Evolutionary conservation across 495 filamentous ascomycete species (phyloP).

Genomic region (Penicillium herquei): DNA sequence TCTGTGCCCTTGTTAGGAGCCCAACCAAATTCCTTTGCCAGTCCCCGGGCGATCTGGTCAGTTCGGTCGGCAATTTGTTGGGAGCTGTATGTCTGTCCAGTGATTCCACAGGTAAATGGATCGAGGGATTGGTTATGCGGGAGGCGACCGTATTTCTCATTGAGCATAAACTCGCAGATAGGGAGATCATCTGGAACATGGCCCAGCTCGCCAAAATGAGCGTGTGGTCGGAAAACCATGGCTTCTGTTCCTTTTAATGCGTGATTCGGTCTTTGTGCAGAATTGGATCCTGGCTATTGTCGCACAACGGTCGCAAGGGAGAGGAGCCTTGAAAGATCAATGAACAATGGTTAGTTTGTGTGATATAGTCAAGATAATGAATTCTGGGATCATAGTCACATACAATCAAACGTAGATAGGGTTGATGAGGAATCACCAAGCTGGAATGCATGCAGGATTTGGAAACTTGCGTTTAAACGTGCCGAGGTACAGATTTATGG

Average conservation of each 20-base stretch:
- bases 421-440: no score
- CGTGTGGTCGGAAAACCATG: conserved; percentile 79
- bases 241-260: conserved; percentile 8
- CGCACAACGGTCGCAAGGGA: no score
- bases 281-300: no score
- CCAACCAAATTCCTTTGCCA: conserved; percentile 76
- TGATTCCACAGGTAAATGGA: conserved; percentile 81
- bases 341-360: neutral
- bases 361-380: no score
- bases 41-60: conserved; percentile 64
- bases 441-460: no score
- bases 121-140: conserved; percentile 62
- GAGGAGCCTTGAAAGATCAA: no score
- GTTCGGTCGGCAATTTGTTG: conserved; percentile 65
- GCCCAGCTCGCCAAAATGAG: conserved; percentile 66
- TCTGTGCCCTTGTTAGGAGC: conserved; percentile 69
- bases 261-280: no score
- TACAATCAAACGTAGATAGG: no score
- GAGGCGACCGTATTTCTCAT: conserved; percentile 68
- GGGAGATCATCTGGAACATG: conserved; percentile 74
- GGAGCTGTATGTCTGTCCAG: conserved; percentile 67
- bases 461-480: no score
- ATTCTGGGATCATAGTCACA: no score
- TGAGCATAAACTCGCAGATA: conserved; percentile 75
- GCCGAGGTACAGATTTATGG: no score